phyloP scores from a whole-genome alignment of 129 eudicot genomes.

The Erigeron canadensis region DNA sequence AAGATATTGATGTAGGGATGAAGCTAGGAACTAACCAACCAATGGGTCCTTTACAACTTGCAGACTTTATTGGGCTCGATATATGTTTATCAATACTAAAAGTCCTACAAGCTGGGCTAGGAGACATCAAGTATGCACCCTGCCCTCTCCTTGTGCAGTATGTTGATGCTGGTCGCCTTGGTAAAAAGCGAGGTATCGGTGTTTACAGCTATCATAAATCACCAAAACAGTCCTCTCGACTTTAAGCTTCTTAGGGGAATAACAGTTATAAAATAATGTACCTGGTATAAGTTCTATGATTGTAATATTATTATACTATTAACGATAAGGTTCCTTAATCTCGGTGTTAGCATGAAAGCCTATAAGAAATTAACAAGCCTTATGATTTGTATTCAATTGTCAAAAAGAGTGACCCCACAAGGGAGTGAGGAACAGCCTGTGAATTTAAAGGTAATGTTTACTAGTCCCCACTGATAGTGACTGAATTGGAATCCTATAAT shows the following conservation, averaged over 20 bases:
- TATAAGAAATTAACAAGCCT: neutral
- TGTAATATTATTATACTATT: neutral
- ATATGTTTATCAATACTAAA: conserved; percentile 79
- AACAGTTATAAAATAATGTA: neutral
- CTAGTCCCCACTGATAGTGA: conserved; percentile 45
- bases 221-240: conserved; percentile 36
- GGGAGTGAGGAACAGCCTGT: conserved; percentile 36
- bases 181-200: conserved; percentile 79
- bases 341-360: neutral
- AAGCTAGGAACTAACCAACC: conserved; percentile 96
- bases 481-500: conserved; percentile 33
- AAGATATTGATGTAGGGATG: conserved; percentile 95
- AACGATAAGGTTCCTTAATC: conserved; percentile 11
- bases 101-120: conserved; percentile 82
- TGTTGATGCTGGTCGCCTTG: conserved; percentile 96
- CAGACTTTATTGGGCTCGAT: conserved; percentile 90
- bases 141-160: conserved; percentile 91
- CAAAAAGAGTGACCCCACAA: conserved; percentile 32
- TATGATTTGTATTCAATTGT: conserved; percentile 16
- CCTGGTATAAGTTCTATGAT: neutral
- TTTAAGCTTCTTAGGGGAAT: conserved; percentile 30
- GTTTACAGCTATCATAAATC: conserved; percentile 60
- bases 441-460: conserved; percentile 8
- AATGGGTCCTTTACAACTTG: conserved; percentile 91
- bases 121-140: conserved; percentile 74